phyloP scores from a whole-genome alignment of 176 grass and related monocot genomes.

The Elaeis guineensis region DNA sequence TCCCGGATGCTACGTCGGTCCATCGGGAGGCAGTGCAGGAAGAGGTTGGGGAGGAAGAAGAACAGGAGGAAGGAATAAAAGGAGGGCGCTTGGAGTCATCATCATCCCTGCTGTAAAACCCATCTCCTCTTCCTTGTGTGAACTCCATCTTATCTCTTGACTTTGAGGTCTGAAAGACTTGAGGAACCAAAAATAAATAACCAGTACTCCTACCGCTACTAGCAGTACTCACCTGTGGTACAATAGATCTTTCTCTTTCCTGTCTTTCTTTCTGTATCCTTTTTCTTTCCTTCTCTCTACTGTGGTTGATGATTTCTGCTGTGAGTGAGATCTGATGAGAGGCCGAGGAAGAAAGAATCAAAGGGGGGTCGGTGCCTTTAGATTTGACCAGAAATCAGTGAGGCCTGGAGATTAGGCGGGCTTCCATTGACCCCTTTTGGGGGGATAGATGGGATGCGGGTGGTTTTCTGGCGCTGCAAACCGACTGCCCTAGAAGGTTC shows the following conservation, averaged over 20 bases:
- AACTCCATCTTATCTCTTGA: conserved; percentile 22
- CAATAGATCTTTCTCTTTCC: too few relatives aligned
- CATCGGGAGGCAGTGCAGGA: conserved; percentile 1
- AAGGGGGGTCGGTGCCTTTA: conserved; percentile 9
- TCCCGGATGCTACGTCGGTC: conserved; percentile 4
- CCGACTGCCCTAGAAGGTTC: conserved; percentile 9
- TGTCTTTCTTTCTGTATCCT: too few relatives aligned
- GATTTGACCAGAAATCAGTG: conserved; percentile 2
- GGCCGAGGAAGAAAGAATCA: background rate
- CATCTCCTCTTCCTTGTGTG: conserved; percentile 20
- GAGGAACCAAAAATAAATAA: too few relatives aligned
- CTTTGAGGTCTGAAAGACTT: too few relatives aligned
- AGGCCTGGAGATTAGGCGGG: conserved; percentile 6
- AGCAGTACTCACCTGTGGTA: too few relatives aligned
- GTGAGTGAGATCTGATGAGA: too few relatives aligned
- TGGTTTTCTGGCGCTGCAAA: conserved; percentile 1
- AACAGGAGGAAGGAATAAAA: background rate
- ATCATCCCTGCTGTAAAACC: conserved; percentile 20
- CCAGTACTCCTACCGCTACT: too few relatives aligned
- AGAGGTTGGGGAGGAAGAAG: conserved; percentile 16
- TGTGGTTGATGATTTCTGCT: too few relatives aligned
- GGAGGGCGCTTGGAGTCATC: conserved; percentile 10
- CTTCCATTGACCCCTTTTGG: conserved; percentile 1
- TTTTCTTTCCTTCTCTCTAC: too few relatives aligned
- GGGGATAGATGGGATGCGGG: conserved; percentile 8